phyloP scores from a whole-genome alignment of 495 filamentous ascomycete genomes.

The Xylaria longipes region DNA sequence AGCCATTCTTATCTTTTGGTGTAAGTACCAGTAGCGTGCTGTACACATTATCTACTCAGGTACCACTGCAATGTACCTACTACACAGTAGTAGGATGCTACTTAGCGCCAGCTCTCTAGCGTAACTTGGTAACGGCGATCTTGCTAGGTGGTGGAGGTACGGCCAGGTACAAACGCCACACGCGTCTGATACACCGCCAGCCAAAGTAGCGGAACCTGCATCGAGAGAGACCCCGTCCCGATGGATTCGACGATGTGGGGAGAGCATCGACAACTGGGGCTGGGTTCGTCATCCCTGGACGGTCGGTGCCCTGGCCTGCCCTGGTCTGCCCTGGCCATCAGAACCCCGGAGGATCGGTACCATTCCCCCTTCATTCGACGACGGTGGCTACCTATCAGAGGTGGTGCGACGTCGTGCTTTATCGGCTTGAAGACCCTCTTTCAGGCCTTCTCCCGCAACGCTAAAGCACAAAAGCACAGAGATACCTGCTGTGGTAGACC shows the following conservation, averaged over 20 bases:
- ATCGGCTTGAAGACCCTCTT: slow-evolving; percentile 24
- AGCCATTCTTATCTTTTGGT: not conserved
- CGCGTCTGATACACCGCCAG: not conserved
- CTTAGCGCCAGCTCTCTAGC: slow-evolving; percentile 8
- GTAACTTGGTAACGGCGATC: slow-evolving; percentile 18
- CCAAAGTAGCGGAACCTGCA: slow-evolving; percentile 14
- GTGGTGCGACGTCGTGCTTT: slow-evolving; percentile 22
- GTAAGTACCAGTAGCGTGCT: not conserved
- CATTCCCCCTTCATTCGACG: slow-evolving; percentile 8
- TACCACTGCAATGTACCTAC: no score
- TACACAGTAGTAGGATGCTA: not conserved
- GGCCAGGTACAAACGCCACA: not conserved
- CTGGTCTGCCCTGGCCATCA: slow-evolving; percentile 2
- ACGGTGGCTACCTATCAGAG: slow-evolving; percentile 16
- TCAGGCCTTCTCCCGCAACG: slow-evolving; percentile 22
- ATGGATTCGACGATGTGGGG: slow-evolving; percentile 25
- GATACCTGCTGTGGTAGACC: slow-evolving; percentile 15
- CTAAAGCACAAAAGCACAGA: not conserved
- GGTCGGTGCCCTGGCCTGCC: not conserved
- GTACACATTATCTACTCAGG: not conserved
- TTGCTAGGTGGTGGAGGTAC: slow-evolving; percentile 12
- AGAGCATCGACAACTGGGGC: slow-evolving; percentile 12
- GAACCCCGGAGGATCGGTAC: slow-evolving; percentile 13
- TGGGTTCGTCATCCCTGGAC: slow-evolving; percentile 20
- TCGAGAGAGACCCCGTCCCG: not conserved